phyloP scores from a whole-genome alignment of 2,329 filamentous ascomycete genomes.

The Aspergillus glaucus region DNA sequence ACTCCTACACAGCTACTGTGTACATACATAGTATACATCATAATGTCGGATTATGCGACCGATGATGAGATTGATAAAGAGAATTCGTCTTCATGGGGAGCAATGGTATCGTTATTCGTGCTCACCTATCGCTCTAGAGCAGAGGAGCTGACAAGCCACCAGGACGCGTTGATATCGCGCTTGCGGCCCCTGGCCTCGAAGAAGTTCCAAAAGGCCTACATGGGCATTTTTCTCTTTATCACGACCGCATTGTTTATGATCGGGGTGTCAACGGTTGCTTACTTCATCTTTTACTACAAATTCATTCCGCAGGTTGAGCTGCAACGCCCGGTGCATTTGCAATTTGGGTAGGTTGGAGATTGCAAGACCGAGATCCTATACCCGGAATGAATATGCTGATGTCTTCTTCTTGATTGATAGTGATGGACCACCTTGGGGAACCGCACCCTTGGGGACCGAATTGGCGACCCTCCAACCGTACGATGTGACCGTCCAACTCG shows the following conservation, averaged over 20 bases:
- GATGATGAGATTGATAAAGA: slow-evolving; percentile 7
- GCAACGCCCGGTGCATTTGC: slow-evolving; percentile 56
- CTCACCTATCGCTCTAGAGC: slow-evolving; percentile 4
- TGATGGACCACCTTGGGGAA: slow-evolving; percentile 48
- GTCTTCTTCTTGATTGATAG: slow-evolving; percentile 17
- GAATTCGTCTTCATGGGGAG: slow-evolving; percentile 5
- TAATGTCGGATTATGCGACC: slow-evolving; percentile 11
- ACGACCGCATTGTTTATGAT: slow-evolving; percentile 51
- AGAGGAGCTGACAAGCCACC: slow-evolving; percentile 17
- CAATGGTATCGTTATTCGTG: slow-evolving; percentile 9
- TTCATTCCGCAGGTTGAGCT: slow-evolving; percentile 63
- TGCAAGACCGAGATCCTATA: background rate
- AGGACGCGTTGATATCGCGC: slow-evolving; percentile 51
- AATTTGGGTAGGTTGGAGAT: slow-evolving; percentile 50
- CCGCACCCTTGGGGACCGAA: slow-evolving; percentile 43
- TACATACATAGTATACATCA: background rate
- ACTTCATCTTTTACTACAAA: slow-evolving; percentile 61
- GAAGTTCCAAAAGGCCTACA: slow-evolving; percentile 57
- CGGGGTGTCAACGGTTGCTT: slow-evolving; percentile 53
- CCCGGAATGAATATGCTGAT: background rate
- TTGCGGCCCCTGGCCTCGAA: slow-evolving; percentile 54
- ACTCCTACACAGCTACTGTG: background rate
- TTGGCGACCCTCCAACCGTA: slow-evolving; percentile 72
- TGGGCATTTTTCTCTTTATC: slow-evolving; percentile 53
- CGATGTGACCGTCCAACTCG: slow-evolving; percentile 70